phyloP scores from a whole-genome alignment of 2,329 filamentous ascomycete genomes.

The Zymoseptoria crescenta region DNA sequence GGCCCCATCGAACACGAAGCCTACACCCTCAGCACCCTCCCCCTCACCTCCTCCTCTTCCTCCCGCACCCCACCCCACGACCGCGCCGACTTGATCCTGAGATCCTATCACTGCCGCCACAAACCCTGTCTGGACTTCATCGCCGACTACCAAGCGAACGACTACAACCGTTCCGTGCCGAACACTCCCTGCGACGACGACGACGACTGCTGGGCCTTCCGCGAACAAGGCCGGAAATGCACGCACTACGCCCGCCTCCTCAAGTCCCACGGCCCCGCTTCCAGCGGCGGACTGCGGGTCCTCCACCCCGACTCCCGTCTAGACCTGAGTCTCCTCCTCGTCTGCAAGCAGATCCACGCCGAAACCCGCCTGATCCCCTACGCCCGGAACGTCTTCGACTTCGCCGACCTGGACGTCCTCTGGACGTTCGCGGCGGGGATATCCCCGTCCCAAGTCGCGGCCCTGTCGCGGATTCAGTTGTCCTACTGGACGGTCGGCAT shows the following conservation, averaged over 20 bases:
- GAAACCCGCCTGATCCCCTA: slow-evolving; percentile 1
- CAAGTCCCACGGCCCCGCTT: neutral
- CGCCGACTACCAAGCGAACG: neutral
- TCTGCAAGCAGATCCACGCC: slow-evolving; percentile 1
- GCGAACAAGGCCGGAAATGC: neutral
- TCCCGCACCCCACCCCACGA: neutral
- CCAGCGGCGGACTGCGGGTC: neutral
- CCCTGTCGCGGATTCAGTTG: neutral
- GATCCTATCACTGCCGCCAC: neutral
- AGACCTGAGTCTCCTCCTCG: neutral
- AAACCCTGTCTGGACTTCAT: neutral
- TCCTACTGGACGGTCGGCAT: neutral
- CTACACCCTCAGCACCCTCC: neutral
- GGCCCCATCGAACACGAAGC: neutral
- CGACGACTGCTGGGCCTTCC: neutral
- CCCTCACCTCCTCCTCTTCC: neutral
- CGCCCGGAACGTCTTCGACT: neutral
- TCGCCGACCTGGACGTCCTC: neutral
- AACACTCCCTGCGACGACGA: neutral
- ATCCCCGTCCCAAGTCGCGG: neutral
- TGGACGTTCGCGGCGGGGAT: neutral
- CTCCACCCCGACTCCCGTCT: neutral
- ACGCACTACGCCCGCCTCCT: neutral
- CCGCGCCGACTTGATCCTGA: neutral
- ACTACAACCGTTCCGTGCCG: neutral